Conservation (phyloP, 2,329 filamentous ascomycete genomes). For the Ascomycota sp. region DNA sequence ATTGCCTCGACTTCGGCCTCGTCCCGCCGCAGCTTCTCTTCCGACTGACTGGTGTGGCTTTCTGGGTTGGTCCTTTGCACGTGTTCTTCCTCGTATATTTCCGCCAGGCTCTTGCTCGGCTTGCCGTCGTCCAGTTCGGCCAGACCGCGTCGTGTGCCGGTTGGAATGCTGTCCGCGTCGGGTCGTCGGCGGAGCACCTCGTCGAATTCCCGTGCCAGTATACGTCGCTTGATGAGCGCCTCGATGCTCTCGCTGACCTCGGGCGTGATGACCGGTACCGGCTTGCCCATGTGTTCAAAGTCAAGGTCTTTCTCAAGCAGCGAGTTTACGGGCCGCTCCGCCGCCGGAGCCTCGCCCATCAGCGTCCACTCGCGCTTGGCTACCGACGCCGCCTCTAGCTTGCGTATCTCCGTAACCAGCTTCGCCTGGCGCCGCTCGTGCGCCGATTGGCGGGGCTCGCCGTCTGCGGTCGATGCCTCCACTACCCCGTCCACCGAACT, state of each 20-base stretch:
- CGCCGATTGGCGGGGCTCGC: conserved; percentile 55
- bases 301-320: conserved; percentile 87
- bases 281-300: conserved; percentile 88
- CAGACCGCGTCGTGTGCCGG: conserved; percentile 44
- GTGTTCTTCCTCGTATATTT: conserved; percentile 89
- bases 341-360: conserved; percentile 66
- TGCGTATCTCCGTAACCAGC: conserved; percentile 74
- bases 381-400: conserved; percentile 73
- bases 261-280: conserved; percentile 79
- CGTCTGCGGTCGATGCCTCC: conserved; percentile 46
- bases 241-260: conserved; percentile 85
- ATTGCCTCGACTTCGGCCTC: conserved; percentile 65
- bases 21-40: conserved; percentile 65
- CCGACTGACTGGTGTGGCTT: conserved; percentile 58
- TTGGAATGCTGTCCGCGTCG: conserved; percentile 43
- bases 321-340: conserved; percentile 72
- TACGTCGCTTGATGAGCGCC: conserved; percentile 80
- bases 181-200: conserved; percentile 71
- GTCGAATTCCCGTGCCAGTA: conserved; percentile 78
- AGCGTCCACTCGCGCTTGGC: conserved; percentile 83
- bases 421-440: conserved; percentile 78
- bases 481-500: conserved; percentile 45
- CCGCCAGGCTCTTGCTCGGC: conserved; percentile 67
- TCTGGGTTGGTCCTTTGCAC: conserved; percentile 56
- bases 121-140: conserved; percentile 76